Base-by-base conservation (phyloP, 768 basidiomycete genomes). In the Russula foetens region DNA sequence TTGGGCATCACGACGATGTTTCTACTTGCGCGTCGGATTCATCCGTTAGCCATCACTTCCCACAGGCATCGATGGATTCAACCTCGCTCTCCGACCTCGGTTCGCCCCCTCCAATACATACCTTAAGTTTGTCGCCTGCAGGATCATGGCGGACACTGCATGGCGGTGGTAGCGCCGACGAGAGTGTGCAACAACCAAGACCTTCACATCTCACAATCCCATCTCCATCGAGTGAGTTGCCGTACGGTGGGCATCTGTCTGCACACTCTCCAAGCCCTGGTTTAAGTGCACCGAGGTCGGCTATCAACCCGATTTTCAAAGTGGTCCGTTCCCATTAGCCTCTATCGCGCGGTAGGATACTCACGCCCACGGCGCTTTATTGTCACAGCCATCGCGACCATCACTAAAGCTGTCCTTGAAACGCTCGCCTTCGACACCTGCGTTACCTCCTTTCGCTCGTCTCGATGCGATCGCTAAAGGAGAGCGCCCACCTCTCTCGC, bases 221-320 rank as follows among this genome's bases (percentile, higher is more conserved):
- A 9, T 68, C 59, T 44, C 64, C 56, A 29, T 47, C 24, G 14
- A 39, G 41, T 11, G 59, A 60, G 7, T 47, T 63, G 33, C 71
- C 68, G 77, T 62, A 66, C 41, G 75, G 79, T 67, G 78, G 78
- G 38, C 77, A 78, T 60, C 67, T 75, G 43, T 75, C 76, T 64
- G 80, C 80, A 49, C 80, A 82, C 67, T 83, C 85, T 19, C 80
- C 85, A 53, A 84, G 82, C 66, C 80, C 86, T 38, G 78, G 79
- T 49, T 73, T 79, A 55, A 60, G 45, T 54, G 81, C 81, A 17
- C 78, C 88, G 39, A 85, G 84, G 69, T 81, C 84, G 48, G 80
- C 78, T 35, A 88, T 91, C 69, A 90, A 92, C 72, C 88, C 90
- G 29, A 91, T 92, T 71, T 92, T 92, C 79, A 86, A 89, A 82